A percentile compares a stretch with the other conserved stretches of the same genome.
phyloP scores from a whole-genome alignment of 129 eudicot species.

The Artemisia argyi region DNA sequence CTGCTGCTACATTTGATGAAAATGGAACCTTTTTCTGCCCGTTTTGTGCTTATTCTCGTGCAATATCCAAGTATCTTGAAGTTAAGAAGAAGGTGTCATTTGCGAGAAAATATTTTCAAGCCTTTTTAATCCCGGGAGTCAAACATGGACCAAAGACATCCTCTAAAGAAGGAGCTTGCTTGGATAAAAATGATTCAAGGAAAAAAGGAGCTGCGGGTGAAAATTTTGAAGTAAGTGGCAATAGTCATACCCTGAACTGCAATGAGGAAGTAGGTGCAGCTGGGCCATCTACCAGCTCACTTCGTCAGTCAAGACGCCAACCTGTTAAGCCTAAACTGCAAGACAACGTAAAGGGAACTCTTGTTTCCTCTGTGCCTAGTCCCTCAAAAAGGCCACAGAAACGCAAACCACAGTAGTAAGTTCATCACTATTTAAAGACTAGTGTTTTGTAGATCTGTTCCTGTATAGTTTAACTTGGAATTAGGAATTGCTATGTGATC shows the following conservation, averaged over 20 bases:
- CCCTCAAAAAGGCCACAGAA: conserved; percentile 34
- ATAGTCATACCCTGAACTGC: conserved; percentile 7
- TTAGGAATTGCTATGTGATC: background rate
- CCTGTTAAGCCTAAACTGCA: conserved; percentile 15
- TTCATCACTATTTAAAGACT: conserved; percentile 12
- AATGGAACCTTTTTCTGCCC: conserved; percentile 70
- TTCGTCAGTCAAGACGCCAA: conserved; percentile 9
- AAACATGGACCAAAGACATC: conserved; percentile 20
- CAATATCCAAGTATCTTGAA: conserved; percentile 56
- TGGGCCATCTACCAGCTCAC: conserved; percentile 1
- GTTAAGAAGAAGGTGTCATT: conserved; percentile 49
- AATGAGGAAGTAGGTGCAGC: conserved; percentile 22
- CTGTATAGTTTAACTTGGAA: background rate
- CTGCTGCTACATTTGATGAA: conserved; percentile 46
- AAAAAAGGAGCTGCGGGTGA: conserved; percentile 23
- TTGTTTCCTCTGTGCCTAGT: conserved; percentile 21
- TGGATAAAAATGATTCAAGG: conserved; percentile 24
- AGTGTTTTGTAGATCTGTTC: background rate
- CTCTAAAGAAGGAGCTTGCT: conserved; percentile 19
- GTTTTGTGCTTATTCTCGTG: conserved; percentile 79
- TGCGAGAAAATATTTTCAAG: conserved; percentile 59
- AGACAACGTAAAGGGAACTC: conserved; percentile 39
- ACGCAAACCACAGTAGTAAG: conserved; percentile 45
- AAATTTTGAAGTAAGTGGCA: conserved; percentile 25
- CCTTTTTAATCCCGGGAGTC: conserved; percentile 37